Base-by-base conservation (phyloP, 805 yeast species). In the Saccharomycopsis selenospora region DNA sequence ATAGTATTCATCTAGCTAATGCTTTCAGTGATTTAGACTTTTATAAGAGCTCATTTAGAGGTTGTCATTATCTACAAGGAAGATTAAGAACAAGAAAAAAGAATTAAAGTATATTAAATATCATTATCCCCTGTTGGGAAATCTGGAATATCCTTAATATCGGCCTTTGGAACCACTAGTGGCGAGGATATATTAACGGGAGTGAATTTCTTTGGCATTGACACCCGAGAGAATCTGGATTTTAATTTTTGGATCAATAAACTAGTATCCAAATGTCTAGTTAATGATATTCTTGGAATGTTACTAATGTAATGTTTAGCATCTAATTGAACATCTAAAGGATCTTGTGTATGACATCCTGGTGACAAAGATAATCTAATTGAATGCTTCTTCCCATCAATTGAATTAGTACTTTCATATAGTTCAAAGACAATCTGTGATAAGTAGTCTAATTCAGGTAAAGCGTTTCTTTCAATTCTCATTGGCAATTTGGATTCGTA, bases 281-380 rank as follows among this genome's bases (percentile, higher is more conserved):
- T 93, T 58, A 93, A 72, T 49, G 87, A 82, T 47, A 89, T 79
- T 59, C 93, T 79, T 43, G 97, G 95, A 57, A 93, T 93, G 61
- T 97, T 91, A 23, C 96, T 90, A 54, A 93, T 93, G 66, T 93
- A 91, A 66, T 93, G 99, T 62, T 88, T 90, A 42, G 88, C 91
- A 66, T 93, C 99, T 42, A 93, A 72, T 65, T 91, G 96, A 42
- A 95, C 95, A 66, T 93, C 99, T 55, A 93, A 73, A 24, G 99
- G 99, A 65, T 91, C 96, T 60, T 89, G 95, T 0, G 98, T 90
- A 66, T 93, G 97, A 66, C 99, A 93, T 18, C 99, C 99, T 1
- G 99, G 98, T 3, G 96, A 85, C 57, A 93, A 73, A n/a, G 91
- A 83, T 52, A 93, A 73, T 59, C 98, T 76, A 47, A 93, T 84